These are phyloP conservation scores for Inonotus obliquus DNA, from an alignment of 1,284 basidiomycete species.

Conservation along the genomic window DNA sequence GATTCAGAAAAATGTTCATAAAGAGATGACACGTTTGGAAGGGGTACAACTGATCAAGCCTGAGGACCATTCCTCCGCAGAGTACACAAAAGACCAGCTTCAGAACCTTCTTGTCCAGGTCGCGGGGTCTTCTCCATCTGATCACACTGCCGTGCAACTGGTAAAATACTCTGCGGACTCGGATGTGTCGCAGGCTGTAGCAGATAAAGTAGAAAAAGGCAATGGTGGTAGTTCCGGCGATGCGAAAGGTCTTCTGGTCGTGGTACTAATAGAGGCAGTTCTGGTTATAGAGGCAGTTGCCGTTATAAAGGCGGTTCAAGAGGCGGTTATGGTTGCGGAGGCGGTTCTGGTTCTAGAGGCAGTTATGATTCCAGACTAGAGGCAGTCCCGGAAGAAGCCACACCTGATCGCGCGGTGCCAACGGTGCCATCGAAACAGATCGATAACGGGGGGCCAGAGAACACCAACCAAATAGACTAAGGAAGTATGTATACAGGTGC, in stretches of 20 bases:
- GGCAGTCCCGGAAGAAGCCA: too few relatives aligned
- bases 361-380: background rate
- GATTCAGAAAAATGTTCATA: slow-evolving; percentile 54
- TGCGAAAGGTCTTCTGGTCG: background rate
- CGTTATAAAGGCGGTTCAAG: too few relatives aligned
- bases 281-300: too few relatives aligned
- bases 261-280: background rate
- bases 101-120: slow-evolving; percentile 45
- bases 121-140: slow-evolving; percentile 1
- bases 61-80: slow-evolving; percentile 42
- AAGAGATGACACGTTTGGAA: slow-evolving; percentile 55
- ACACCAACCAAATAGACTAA: slow-evolving; percentile 9
- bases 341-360: background rate
- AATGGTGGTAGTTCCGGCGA: background rate
- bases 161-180: background rate
- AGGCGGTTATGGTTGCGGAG: too few relatives aligned
- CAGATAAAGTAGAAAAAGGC: background rate
- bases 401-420: background rate
- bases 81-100: slow-evolving; percentile 49
- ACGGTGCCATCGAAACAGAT: slow-evolving; percentile 3
- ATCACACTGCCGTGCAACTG: background rate
- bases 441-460: slow-evolving; percentile 1
- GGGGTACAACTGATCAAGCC: slow-evolving; percentile 50
- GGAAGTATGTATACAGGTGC: background rate
- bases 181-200: background rate